Base-by-base conservation (phyloP, 352 stramenopile genomes). In the Phytophthora syringae region DNA sequence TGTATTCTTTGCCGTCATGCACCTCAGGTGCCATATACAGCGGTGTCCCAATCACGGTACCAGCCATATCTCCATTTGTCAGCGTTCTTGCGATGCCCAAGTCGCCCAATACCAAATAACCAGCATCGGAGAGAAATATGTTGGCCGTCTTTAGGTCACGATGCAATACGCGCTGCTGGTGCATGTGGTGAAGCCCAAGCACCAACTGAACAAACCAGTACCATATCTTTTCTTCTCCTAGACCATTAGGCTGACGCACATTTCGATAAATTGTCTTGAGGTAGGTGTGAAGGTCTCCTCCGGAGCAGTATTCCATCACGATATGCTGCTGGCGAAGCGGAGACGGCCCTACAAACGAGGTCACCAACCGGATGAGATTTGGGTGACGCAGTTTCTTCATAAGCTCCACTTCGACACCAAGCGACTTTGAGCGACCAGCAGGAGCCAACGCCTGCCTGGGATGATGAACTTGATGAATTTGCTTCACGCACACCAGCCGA, bases 141-240 rank as follows among this genome's bases (percentile, higher is more conserved):
- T 98, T 98, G 64, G 94, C 77, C 25, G 92, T 97, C 69, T 98
- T 98, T 25, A 98, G 51, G 64, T 98, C 94, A 36, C 89, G 82
- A 48, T 98, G 93, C 48, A 96, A 60, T 13, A 96, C 67, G 11
- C 66, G 77, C 2, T 88, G 76, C 16, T 67, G 54, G 63, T 98
- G 94, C 82, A 98, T 96, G 68, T 90, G 92, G 20, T 97, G 76
- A 5, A 98, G 76, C 0, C 85, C 94, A 0, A 98, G 70, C 1
- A 75, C 79, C 21, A 98, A 80, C 75, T 98, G 94, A 30, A 98
- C 72, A 50, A 98, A 94, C 86, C 89, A 98, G 44, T 93, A 87
- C 69, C 95, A 86, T 25, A 98, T 80, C 50, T 88, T 83, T 49
- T 90, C 72, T 74, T 98, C 92, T 30, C 16, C 10, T 5, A 64